Conservation (phyloP, 345 rosid species). For the Linum trigynum region DNA sequence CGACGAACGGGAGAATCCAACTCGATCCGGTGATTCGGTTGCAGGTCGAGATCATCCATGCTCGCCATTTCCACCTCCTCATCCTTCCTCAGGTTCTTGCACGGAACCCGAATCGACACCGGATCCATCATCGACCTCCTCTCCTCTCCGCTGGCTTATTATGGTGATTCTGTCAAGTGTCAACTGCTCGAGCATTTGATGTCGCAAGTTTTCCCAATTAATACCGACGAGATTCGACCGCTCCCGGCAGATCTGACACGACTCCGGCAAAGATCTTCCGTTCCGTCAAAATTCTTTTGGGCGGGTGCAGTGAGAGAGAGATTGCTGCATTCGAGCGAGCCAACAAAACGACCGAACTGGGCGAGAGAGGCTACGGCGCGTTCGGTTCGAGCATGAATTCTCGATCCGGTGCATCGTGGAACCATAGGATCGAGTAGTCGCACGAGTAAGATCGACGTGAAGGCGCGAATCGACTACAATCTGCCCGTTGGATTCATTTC, state of each 20-base stretch:
- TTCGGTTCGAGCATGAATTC: no score
- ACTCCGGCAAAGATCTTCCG: background rate
- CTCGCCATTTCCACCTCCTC: constrained; percentile 62
- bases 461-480: background rate
- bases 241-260: background rate
- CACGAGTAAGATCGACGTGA: background rate
- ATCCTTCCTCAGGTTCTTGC: constrained; percentile 67
- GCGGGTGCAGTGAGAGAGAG: background rate
- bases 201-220: no score
- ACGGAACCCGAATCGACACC: constrained; percentile 25
- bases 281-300: background rate
- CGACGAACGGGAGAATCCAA: constrained; percentile 24
- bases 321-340: no score
- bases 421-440: background rate
- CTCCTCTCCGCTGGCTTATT: background rate
- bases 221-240: background rate
- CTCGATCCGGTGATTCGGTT: constrained; percentile 25
- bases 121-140: constrained; percentile 15
- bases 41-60: constrained; percentile 14
- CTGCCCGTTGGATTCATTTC: background rate
- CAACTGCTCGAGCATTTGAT: background rate
- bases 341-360: no score
- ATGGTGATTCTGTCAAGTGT: background rate
- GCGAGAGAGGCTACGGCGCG: no score
- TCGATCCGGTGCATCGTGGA: background rate